Conservation (phyloP, 2,329 filamentous ascomycete species). For the Fonsecaea monophora region DNA sequence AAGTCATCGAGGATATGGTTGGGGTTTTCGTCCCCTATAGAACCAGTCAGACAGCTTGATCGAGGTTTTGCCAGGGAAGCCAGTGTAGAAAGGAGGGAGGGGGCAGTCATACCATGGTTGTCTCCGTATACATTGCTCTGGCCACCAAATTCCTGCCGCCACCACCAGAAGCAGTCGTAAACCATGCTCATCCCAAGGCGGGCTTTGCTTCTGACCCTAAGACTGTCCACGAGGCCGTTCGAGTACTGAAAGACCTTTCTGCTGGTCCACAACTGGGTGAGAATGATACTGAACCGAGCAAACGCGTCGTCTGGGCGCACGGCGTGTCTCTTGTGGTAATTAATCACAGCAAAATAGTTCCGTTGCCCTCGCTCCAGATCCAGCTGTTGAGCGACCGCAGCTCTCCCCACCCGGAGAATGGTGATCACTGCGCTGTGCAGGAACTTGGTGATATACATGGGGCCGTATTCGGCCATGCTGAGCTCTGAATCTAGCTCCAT, state of each 20-base stretch:
- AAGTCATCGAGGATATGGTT: neutral
- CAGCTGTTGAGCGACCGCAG: neutral
- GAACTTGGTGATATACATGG: constrained; percentile 11
- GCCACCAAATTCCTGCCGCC: constrained; percentile 23
- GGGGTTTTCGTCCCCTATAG: constrained; percentile 4
- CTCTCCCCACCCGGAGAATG: constrained; percentile 12
- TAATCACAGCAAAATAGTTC: constrained; percentile 22
- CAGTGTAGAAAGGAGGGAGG: neutral
- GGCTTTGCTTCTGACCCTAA: constrained; percentile 16
- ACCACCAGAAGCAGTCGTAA: constrained; percentile 30
- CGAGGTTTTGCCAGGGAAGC: too few relatives aligned
- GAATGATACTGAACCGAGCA: constrained; percentile 18
- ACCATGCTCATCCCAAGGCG: constrained; percentile 25
- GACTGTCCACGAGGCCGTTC: constrained; percentile 17
- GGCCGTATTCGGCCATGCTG: neutral
- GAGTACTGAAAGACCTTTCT: constrained; percentile 17
- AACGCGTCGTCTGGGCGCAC: constrained; percentile 17
- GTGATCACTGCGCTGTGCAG: constrained; percentile 15
- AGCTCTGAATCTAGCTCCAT: constrained; percentile 12
- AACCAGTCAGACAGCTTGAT: neutral
- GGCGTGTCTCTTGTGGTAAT: constrained; percentile 9
- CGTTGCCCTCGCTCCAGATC: constrained; percentile 17
- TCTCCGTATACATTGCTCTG: constrained; percentile 15
- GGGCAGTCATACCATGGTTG: constrained; percentile 12
- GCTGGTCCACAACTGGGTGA: constrained; percentile 28